Conservation (phyloP, 2,329 filamentous ascomycete species). For the Aspergillus versicolor region DNA sequence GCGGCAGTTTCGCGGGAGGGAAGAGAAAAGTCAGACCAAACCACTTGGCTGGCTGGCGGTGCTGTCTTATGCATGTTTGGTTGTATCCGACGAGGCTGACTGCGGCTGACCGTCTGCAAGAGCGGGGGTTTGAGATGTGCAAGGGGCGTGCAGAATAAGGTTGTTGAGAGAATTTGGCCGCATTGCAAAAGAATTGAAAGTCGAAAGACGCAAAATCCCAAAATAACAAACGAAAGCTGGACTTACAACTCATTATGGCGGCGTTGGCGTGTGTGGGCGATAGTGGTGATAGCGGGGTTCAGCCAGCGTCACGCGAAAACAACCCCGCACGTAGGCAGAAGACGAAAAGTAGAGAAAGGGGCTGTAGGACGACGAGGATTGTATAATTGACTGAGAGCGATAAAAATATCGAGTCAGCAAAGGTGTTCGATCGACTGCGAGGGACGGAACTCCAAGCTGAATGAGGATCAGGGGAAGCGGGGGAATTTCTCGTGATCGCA, state of each 20-base stretch:
- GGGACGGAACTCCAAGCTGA: background rate
- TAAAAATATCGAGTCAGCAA: background rate
- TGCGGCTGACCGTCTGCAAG: constrained; percentile 8
- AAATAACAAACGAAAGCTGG: background rate
- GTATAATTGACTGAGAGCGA: background rate
- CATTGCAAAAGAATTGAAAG: constrained; percentile 4
- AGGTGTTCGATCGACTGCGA: no score
- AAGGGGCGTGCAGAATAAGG: constrained; percentile 2
- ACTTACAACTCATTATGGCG: constrained; percentile 28
- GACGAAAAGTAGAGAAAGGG: constrained; percentile 6
- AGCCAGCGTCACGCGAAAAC: constrained; percentile 9
- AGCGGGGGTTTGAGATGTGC: constrained; percentile 5
- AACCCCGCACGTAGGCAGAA: constrained; percentile 26
- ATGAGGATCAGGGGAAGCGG: constrained; percentile 5
- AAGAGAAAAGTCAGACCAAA: background rate
- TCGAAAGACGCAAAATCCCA: background rate
- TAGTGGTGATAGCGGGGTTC: constrained; percentile 20
- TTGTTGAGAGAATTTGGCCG: background rate
- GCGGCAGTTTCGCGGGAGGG: background rate
- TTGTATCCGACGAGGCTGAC: constrained; percentile 6
- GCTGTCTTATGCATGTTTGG: background rate
- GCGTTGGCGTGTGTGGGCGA: constrained; percentile 1
- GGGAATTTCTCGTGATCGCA: constrained; percentile 3
- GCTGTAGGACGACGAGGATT: background rate
- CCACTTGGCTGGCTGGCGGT: background rate